Base-by-base conservation (phyloP, 768 basidiomycete genomes). In the Agrocybe chaxingu region DNA sequence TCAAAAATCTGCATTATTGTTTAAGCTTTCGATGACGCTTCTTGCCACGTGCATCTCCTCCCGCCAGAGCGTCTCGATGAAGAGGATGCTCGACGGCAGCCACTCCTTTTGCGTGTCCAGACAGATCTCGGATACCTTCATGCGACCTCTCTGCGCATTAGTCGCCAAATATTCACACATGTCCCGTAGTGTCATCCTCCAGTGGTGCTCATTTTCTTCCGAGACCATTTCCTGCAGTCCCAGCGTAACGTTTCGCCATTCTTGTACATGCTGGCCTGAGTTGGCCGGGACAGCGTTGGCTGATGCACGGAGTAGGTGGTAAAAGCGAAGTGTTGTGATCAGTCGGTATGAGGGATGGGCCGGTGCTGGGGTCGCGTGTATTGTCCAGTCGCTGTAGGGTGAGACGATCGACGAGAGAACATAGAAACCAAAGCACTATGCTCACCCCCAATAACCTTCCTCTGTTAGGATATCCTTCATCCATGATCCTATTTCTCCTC, bases 381-480 rank as follows among this genome's bases (percentile, higher is more conserved):
- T 65, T 1, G 83, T 88, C 86, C 92, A 95, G 50, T 92, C 81
- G 24, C 94, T 95, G 63, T 35, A 36, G 29, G 40, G 11, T 33
- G 36, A 19, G 42, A 43, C 32, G 32, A 29, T 49, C 30, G 44
- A 36, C 40, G 37, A 52, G 48, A 16, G 31, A 39, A 32, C 19
- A 45, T 10, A 31, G 10, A 39, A 38, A 50, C 50, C 5, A 30
- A 38, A 13, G 35, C 43, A 30, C 31, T 33, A 51, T 31, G 50
- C 34, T 54, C 65, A 96, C 95, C 87, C 85, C 91, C 92, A 96
- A 63, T 96, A 98, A 2, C 82, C 82, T 57, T 86, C 78, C 1
- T 70, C 67, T 40, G 75, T 61, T 34, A 98, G 74, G 0, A 78
- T 58, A 4, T 72, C 68, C 57, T 75, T 77, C 67, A 89, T 80